phyloP scores from a whole-genome alignment of 495 filamentous ascomycete species.

The Trichoderma reesei region DNA sequence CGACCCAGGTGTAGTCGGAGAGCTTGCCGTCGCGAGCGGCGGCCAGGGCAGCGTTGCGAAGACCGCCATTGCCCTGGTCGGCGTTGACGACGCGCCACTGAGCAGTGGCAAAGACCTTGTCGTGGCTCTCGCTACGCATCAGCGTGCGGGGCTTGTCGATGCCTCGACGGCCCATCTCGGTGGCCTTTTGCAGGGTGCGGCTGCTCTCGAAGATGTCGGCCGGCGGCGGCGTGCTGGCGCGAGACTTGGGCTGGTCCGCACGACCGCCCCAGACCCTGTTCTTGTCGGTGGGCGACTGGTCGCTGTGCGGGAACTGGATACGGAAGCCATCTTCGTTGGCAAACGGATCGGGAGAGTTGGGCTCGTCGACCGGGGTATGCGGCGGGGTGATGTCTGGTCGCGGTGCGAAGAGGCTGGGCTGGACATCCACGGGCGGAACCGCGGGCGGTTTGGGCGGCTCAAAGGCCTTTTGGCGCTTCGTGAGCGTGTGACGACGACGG shows the following conservation, averaged over 20 bases:
- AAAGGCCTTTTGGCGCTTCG: background rate
- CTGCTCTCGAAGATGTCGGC: conserved; percentile 59
- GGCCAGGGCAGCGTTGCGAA: conserved; percentile 77
- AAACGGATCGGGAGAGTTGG: conserved; percentile 48
- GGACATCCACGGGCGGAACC: conserved; percentile 21
- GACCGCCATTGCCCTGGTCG: conserved; percentile 82
- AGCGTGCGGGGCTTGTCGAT: conserved; percentile 34
- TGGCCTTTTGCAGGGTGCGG: conserved; percentile 45
- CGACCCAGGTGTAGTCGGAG: conserved; percentile 73
- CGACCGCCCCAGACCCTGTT: conserved; percentile 63
- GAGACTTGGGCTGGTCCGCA: conserved; percentile 63
- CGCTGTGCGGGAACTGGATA: conserved; percentile 30
- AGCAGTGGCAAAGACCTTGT: conserved; percentile 54
- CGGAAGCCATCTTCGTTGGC: conserved; percentile 41
- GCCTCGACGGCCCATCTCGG: conserved; percentile 37
- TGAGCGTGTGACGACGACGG: conserved; percentile 16
- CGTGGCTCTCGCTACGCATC: conserved; percentile 43
- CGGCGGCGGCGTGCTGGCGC: conserved; percentile 55
- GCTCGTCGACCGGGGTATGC: conserved; percentile 53
- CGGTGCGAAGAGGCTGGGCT: conserved; percentile 37
- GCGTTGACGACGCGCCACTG: conserved; percentile 77
- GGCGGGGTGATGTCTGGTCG: conserved; percentile 38
- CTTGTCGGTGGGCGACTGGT: conserved; percentile 47
- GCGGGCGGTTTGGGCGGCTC: conserved; percentile 16
- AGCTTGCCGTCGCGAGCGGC: conserved; percentile 53